These are phyloP conservation scores for Pseudevernia furfuracea DNA, from an alignment of 495 filamentous ascomycete genomes.

Conservation along the genomic window DNA sequence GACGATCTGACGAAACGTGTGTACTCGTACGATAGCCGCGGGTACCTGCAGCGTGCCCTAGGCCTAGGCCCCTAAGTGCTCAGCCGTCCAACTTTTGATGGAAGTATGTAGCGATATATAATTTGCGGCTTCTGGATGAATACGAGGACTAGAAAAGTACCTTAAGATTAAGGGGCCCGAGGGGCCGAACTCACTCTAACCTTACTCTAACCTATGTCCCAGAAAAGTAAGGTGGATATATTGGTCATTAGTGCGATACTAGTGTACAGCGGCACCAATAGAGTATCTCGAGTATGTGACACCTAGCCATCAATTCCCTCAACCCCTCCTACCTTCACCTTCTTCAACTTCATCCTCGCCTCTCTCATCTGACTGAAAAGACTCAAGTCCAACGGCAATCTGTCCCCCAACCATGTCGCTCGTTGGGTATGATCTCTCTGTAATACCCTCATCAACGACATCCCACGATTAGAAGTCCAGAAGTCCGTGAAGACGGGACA, in stretches of 20 bases:
- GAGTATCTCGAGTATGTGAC: background rate
- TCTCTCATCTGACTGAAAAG: slow-evolving; percentile 42
- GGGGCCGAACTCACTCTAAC: too few relatives aligned
- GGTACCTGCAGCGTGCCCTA: background rate
- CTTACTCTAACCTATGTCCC: background rate
- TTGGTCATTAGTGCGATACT: background rate
- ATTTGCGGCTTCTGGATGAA: background rate
- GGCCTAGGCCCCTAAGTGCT: background rate
- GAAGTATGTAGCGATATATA: background rate
- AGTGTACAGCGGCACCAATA: background rate
- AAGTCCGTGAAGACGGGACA: background rate
- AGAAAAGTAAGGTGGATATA: background rate
- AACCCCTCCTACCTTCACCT: background rate
- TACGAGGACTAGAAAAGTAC: background rate
- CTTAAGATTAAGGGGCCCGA: background rate
- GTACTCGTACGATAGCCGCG: background rate
- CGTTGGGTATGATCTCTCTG: slow-evolving; percentile 65
- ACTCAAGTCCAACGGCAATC: slow-evolving; percentile 58
- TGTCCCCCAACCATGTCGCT: slow-evolving; percentile 79
- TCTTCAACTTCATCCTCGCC: slow-evolving; percentile 14
- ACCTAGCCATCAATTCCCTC: background rate
- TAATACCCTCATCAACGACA: background rate
- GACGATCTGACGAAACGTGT: too few relatives aligned
- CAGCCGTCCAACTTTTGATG: background rate
- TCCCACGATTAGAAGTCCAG: background rate